Percentiles rank a stretch among this genome's conserved stretches.
phyloP scores from a whole-genome alignment of 139 green algal genomes.

The Deuterostichococcus epilithicus region DNA sequence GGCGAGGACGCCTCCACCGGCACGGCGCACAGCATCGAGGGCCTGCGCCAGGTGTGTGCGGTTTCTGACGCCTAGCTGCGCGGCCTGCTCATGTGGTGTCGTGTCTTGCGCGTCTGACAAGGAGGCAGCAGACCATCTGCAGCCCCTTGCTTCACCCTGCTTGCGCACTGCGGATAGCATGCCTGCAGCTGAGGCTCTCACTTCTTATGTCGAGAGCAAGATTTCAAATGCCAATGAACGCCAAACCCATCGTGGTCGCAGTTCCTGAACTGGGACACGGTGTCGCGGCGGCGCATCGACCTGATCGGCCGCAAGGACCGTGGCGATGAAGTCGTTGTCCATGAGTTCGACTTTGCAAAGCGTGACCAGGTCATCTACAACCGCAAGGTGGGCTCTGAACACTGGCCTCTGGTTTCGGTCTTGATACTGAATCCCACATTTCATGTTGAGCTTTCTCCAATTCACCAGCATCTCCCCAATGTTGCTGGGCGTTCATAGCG shows the following conservation, averaged over 20 bases:
- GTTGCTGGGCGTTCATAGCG: too few species aligned
- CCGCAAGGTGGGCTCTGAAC: not conserved
- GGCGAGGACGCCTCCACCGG: constrained; percentile 13
- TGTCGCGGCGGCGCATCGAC: constrained; percentile 30
- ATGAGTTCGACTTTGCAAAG: constrained; percentile 38
- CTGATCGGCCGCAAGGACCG: constrained; percentile 31
- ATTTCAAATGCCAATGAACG: constrained; percentile 4
- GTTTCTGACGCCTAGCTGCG: too few species aligned
- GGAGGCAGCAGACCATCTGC: too few species aligned
- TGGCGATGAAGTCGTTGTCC: constrained; percentile 30
- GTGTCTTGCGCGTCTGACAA: too few species aligned
- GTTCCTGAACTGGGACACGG: constrained; percentile 46
- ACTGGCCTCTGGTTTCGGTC: not conserved
- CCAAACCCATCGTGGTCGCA: not conserved
- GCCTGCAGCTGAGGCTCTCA: too few species aligned
- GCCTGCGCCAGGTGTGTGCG: constrained; percentile 27
- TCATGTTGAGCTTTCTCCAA: too few species aligned
- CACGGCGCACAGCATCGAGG: constrained; percentile 27
- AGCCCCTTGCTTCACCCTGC: too few species aligned
- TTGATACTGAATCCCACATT: not conserved
- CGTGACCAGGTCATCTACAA: constrained; percentile 26
- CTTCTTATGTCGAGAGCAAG: too few species aligned
- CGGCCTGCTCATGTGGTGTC: too few species aligned
- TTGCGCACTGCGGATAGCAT: too few species aligned
- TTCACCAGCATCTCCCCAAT: too few species aligned